Conservation (phyloP, 2,329 filamentous ascomycete species). For the Trichoderma gracile region DNA sequence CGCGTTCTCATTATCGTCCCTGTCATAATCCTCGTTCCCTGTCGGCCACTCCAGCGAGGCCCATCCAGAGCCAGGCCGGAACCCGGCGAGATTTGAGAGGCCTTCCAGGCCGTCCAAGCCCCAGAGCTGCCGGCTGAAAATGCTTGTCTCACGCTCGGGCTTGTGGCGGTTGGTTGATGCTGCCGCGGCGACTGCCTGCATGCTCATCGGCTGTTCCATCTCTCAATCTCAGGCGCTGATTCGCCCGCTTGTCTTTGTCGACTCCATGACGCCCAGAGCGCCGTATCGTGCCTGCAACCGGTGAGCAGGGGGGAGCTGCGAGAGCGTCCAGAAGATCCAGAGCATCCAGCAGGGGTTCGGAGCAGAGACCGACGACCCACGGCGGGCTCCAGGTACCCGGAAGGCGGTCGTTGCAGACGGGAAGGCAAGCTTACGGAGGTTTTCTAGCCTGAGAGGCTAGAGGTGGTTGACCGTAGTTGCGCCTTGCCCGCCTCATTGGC, state of each 20-base stretch:
- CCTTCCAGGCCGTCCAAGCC: background rate
- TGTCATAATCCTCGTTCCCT: background rate
- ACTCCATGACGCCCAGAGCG: conserved; percentile 13
- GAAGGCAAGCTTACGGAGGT: background rate
- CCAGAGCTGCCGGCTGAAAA: background rate
- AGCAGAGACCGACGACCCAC: background rate
- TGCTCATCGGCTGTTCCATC: conserved; percentile 2
- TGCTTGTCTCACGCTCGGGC: conserved; percentile 17
- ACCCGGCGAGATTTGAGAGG: background rate
- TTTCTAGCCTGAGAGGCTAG: conserved; percentile 3
- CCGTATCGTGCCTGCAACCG: conserved; percentile 13
- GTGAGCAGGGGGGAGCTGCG: conserved; percentile 16
- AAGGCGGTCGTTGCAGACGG: background rate
- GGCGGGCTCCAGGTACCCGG: background rate
- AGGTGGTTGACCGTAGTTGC: background rate
- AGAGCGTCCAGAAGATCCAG: background rate
- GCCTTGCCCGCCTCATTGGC: conserved; percentile 7
- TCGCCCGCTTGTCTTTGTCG: background rate
- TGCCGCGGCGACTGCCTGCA: conserved; percentile 14
- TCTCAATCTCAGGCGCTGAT: background rate
- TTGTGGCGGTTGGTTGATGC: conserved; percentile 9
- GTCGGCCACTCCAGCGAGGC: background rate
- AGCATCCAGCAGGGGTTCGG: background rate
- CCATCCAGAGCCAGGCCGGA: background rate
- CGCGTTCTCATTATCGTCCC: background rate